Evolutionary conservation across 495 filamentous ascomycete species (phyloP), one percentile per base, ranked within the genome.

Genomic region (Podospora appendiculata): DNA sequence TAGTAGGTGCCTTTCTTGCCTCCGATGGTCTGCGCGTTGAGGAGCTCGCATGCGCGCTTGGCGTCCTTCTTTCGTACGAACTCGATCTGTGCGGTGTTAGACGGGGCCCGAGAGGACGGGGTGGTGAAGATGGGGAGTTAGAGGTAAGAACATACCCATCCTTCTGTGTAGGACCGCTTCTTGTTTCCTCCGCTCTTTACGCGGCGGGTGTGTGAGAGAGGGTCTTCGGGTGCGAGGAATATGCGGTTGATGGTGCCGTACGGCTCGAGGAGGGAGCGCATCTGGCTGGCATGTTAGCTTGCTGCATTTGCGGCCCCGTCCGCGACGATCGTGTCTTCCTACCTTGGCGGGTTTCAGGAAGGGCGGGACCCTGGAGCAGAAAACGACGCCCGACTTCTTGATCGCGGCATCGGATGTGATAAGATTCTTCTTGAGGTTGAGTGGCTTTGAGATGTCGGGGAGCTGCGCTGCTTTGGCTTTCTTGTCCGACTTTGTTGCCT

Each of bases 1-100:
- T 96, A 98, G 68, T 84, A 94, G 11, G 82, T 79, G 5, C 90
- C 84, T 72, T 95, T 96, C 62, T 86, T 86, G 13, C 90, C 93
- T 25, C 90, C 90, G 42, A 96, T 83, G 19, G 78, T 90, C 32
- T 77, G 75, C 32, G 87, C 84, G 67, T 97, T 97, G 35, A 97
- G 67, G 3, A 87, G 79, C 61, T 95, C 90, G n/a, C 86, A 90
- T 6, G 79, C 87, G 9, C 83, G 67, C 62, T 94, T 94, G 4
- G 93, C 94, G 39, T 88, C 84, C 47, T 62, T 64, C 48, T 66
- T 68, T 32, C 54, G 54, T 18, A 79, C 66, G 59, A 95, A 96
- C 61, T 98, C 93, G 14, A 97, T 25, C 25, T 25, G 25, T 25
- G 25, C 2, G 5, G 25, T 25, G 25, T 25, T 25, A 25, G 25